A percentile compares a stretch with the other conserved stretches of the same genome.
phyloP scores from a whole-genome alignment of 441 rosid species.

The Melianthus villosus region DNA sequence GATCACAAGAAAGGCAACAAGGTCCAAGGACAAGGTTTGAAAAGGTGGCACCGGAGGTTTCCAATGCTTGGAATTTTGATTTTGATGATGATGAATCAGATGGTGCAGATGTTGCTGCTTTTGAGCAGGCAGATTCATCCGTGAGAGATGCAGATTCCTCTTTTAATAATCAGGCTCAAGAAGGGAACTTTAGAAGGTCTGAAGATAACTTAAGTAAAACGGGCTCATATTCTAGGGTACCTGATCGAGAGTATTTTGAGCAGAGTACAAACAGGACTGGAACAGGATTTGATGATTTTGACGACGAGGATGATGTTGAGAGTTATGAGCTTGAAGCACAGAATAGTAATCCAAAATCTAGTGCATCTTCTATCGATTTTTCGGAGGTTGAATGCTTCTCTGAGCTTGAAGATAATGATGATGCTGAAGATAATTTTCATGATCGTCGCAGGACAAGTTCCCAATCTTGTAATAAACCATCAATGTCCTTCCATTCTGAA shows the following conservation, averaged over 20 bases:
- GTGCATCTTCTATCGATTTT: constrained; percentile 19
- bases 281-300: constrained; percentile 70
- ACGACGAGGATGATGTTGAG: constrained; percentile 70
- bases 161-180: constrained; percentile 10
- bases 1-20: constrained; percentile 32
- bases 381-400: constrained; percentile 25
- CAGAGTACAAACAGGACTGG: constrained; percentile 21
- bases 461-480: constrained; percentile 12
- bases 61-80: constrained; percentile 90
- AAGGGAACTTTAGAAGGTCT: constrained; percentile 24
- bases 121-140: constrained; percentile 60
- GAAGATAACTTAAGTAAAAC: constrained; percentile 22
- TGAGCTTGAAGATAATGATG: constrained; percentile 24
- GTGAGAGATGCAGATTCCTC: constrained; percentile 19
- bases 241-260: constrained; percentile 30
- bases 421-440: constrained; percentile 10
- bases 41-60: constrained; percentile 37
- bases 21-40: constrained; percentile 25
- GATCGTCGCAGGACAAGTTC: constrained; percentile 16
- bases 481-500: constrained; percentile 15
- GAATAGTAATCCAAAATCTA: constrained; percentile 20
- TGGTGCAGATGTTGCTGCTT: constrained; percentile 89
- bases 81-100: constrained; percentile 93
- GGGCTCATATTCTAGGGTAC: constrained; percentile 14
- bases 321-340: constrained; percentile 65